phyloP scores from a whole-genome alignment of 129 eudicot species.

The Lonicera japonica region DNA sequence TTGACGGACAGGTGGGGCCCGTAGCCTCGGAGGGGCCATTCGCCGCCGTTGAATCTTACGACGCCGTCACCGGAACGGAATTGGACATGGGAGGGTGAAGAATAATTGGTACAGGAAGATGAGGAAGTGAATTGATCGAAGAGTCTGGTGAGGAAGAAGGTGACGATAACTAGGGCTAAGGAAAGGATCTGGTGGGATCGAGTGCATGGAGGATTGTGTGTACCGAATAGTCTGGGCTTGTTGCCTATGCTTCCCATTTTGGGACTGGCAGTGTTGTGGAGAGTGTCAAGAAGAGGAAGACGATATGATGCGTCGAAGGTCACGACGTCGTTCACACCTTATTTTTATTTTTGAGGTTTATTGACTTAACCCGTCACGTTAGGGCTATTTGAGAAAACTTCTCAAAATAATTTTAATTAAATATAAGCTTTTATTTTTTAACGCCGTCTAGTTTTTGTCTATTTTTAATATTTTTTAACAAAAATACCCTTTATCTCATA shows the following conservation, averaged over 20 bases:
- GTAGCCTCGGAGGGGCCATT: constrained; percentile 49
- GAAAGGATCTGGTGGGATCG: constrained; percentile 21
- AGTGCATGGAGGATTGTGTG: too few relatives aligned
- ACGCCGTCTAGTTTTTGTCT: too few relatives aligned
- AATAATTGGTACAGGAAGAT: constrained; percentile 9
- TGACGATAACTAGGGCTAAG: constrained; percentile 49
- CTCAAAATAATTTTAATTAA: too few relatives aligned
- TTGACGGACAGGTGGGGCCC: constrained; percentile 47
- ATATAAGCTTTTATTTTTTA: too few relatives aligned
- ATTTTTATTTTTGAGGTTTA: too few relatives aligned
- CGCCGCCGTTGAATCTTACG: constrained; percentile 24
- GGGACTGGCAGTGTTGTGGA: not conserved
- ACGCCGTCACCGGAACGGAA: constrained; percentile 13
- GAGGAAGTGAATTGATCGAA: constrained; percentile 28
- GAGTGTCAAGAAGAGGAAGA: too few relatives aligned
- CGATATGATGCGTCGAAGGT: too few relatives aligned
- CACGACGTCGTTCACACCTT: too few relatives aligned
- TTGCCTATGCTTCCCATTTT: constrained; percentile 22
- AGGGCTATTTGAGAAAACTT: too few relatives aligned
- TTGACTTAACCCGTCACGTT: too few relatives aligned
- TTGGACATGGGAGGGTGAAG: constrained; percentile 6
- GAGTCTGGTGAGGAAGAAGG: constrained; percentile 81
- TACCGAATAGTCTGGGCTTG: constrained; percentile 37
- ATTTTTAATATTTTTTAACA: too few relatives aligned
- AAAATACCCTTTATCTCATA: too few relatives aligned